Percentiles rank a stretch among this genome's conserved stretches.
These are phyloP conservation scores for Phytophthora gonapodyides DNA, from an alignment of 352 stramenopile genomes.

Conservation along the genomic window DNA sequence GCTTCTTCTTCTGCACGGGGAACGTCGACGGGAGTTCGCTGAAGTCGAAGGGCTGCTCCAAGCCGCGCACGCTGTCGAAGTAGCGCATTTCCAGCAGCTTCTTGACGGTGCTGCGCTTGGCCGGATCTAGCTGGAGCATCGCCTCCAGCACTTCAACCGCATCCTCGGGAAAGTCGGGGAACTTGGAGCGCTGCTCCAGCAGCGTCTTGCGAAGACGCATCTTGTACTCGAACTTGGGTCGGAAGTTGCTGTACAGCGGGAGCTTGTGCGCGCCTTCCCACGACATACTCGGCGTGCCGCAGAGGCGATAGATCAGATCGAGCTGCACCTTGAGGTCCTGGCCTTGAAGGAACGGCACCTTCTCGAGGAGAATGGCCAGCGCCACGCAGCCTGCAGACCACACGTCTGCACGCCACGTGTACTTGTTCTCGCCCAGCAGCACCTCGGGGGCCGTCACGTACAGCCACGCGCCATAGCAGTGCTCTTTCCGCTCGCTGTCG, in stretches of 20 bases:
- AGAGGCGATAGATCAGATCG: slow-evolving; percentile 80
- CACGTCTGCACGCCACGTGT: slow-evolving; percentile 74
- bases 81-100: slow-evolving; percentile 63
- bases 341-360: slow-evolving; percentile 64
- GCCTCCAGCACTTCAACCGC: slow-evolving; percentile 68
- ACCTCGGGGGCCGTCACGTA: slow-evolving; percentile 73
- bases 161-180: slow-evolving; percentile 55
- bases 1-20: slow-evolving; percentile 58
- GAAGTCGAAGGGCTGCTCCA: slow-evolving; percentile 47
- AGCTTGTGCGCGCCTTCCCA: slow-evolving; percentile 61
- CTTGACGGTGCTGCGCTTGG: slow-evolving; percentile 50
- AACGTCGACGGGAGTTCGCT: slow-evolving; percentile 52
- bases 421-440: slow-evolving; percentile 68
- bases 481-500: slow-evolving; percentile 81
- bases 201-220: slow-evolving; percentile 80
- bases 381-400: slow-evolving; percentile 75
- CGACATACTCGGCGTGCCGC: slow-evolving; percentile 64
- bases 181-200: slow-evolving; percentile 62
- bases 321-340: slow-evolving; percentile 68
- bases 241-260: slow-evolving; percentile 53
- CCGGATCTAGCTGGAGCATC: slow-evolving; percentile 80
- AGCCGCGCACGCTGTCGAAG: slow-evolving; percentile 52
- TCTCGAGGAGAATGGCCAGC: slow-evolving; percentile 71
- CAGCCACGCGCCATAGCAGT: slow-evolving; percentile 67
- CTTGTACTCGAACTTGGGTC: slow-evolving; percentile 78